A percentile compares a stretch with the other conserved stretches of the same genome.
Conservation (phyloP, 176 grass and related monocot species). For the Aegilops tauschii region DNA sequence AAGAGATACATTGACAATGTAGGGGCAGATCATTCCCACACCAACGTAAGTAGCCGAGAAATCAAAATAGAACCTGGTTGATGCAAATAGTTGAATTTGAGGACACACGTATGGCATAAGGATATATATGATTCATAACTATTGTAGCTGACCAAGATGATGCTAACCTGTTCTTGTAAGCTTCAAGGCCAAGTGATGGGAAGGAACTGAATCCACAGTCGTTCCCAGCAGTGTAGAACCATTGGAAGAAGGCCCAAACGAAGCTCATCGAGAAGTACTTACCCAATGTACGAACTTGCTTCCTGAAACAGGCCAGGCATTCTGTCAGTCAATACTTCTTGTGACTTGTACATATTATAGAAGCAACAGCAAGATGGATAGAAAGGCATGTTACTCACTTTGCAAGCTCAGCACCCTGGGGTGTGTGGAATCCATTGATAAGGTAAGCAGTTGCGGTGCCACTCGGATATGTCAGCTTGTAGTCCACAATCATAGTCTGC, state of each 20-base stretch:
- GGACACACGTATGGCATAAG: neutral
- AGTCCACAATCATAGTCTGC: conserved; percentile 90
- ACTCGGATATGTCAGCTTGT: conserved; percentile 87
- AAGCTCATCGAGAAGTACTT: conserved; percentile 70
- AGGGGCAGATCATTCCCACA: conserved; percentile 85
- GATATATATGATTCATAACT: neutral
- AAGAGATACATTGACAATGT: conserved; percentile 80
- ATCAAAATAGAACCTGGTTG: conserved; percentile 70
- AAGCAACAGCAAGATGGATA: neutral
- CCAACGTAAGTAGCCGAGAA: conserved; percentile 84
- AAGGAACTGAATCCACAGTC: conserved; percentile 59
- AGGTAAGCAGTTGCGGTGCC: conserved; percentile 85
- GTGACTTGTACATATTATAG: neutral
- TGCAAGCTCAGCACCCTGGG: conserved; percentile 54
- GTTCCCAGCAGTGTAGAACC: conserved; percentile 84
- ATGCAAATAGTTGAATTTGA: neutral
- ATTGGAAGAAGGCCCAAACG: conserved; percentile 87
- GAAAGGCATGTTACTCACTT: conserved; percentile 35
- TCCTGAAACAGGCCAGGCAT: conserved; percentile 47
- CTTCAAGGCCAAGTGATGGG: conserved; percentile 66
- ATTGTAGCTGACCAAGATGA: neutral
- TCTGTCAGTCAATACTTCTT: neutral
- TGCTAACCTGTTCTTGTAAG: conserved; percentile 57
- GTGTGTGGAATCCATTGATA: conserved; percentile 90
- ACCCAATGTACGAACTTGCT: conserved; percentile 56